phyloP scores from a whole-genome alignment of 768 basidiomycete species.

The Leccinum barrowsii region DNA sequence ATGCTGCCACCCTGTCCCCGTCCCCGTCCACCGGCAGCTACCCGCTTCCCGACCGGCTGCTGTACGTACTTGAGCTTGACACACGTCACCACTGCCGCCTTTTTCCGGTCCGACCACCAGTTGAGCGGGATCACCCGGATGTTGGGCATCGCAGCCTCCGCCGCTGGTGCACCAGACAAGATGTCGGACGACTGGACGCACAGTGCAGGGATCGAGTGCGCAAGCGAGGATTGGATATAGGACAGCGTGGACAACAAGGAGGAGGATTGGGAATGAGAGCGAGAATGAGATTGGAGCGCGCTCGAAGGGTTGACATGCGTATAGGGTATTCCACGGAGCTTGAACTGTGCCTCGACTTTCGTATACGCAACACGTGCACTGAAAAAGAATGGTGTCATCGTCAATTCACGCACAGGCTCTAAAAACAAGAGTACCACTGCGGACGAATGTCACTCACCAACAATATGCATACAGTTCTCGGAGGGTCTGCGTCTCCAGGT shows the following conservation, averaged over 20 bases:
- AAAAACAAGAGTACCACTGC: not conserved
- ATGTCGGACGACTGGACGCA: conserved; percentile 82
- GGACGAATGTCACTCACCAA: conserved; percentile 50
- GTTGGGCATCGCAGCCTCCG: conserved; percentile 90
- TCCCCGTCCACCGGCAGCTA: conserved; percentile 44
- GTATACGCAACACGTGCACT: conserved; percentile 91
- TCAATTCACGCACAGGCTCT: not conserved
- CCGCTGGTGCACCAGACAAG: conserved; percentile 77
- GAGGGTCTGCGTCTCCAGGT: conserved; percentile 68
- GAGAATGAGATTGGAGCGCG: conserved; percentile 16
- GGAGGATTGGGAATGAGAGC: not conserved
- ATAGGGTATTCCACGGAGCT: conserved; percentile 74
- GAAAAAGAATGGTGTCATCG: not conserved
- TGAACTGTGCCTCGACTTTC: conserved; percentile 85
- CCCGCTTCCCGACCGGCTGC: conserved; percentile 72
- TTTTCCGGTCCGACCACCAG: conserved; percentile 81
- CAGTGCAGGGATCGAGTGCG: conserved; percentile 76
- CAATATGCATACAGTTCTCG: conserved; percentile 84
- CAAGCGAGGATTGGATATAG: conserved; percentile 67
- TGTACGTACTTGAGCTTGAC: conserved; percentile 90
- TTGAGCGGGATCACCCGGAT: conserved; percentile 85
- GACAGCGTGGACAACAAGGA: conserved; percentile 44
- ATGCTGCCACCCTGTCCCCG: not conserved
- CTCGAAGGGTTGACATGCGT: conserved; percentile 64
- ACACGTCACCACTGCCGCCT: conserved; percentile 80